These are phyloP conservation scores for Wickerhamomyces bisporus DNA, from an alignment of 805 yeast species.

Conservation along the genomic window DNA sequence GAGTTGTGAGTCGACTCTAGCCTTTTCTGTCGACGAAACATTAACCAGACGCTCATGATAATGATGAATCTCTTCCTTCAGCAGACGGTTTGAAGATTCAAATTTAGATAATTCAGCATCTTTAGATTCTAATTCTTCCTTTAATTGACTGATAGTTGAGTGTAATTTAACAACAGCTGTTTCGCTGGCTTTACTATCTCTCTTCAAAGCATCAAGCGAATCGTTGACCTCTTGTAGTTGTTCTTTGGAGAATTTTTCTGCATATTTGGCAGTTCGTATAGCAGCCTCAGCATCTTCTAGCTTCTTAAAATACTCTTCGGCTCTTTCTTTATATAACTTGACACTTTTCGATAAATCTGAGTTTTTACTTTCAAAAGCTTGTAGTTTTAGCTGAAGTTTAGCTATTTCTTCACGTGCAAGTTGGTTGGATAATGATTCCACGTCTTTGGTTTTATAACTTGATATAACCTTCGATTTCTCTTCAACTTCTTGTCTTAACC, in stretches of 20 bases:
- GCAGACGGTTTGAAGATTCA: conserved; percentile 40
- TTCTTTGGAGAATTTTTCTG: conserved; percentile 47
- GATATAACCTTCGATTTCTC: conserved; percentile 28
- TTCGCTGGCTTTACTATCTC: conserved; percentile 52
- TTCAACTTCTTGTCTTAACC: conserved; percentile 36
- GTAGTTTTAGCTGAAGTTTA: conserved; percentile 50
- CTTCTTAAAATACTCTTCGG: conserved; percentile 69
- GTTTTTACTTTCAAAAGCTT: conserved; percentile 51
- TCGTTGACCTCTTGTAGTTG: conserved; percentile 50
- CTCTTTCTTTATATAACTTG: conserved; percentile 60
- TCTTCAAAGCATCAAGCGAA: conserved; percentile 41
- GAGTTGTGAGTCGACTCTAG: conserved; percentile 41
- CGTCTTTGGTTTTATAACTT: conserved; percentile 10
- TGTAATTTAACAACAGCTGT: conserved; percentile 47
- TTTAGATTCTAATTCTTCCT: conserved; percentile 51
- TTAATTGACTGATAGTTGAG: conserved; percentile 44
- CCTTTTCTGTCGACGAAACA: conserved; percentile 37
- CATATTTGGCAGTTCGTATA: conserved; percentile 54
- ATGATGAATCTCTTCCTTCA: conserved; percentile 53
- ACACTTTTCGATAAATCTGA: conserved; percentile 48
- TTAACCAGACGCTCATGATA: conserved; percentile 40
- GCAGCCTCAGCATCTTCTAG: conserved; percentile 77
- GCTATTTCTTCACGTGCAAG: conserved; percentile 34
- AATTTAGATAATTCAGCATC: conserved; percentile 48
- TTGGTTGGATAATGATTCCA: conserved; percentile 15